phyloP scores from a whole-genome alignment of 495 filamentous ascomycete genomes.

The Daldinia concentrica region DNA sequence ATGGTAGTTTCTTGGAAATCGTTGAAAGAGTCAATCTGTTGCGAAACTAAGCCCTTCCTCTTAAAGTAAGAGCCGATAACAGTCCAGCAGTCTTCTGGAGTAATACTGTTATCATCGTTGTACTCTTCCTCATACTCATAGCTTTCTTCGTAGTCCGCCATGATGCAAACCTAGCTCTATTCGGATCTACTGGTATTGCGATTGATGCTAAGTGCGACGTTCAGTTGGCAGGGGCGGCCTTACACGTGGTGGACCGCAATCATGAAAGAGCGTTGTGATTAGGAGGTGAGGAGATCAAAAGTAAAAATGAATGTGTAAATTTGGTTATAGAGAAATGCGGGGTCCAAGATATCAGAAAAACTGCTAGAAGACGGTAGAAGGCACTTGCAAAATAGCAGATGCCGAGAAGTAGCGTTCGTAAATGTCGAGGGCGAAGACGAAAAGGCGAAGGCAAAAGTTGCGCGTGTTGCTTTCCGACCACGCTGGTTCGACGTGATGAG shows the following conservation, averaged over 20 bases:
- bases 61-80: constrained; percentile 98
- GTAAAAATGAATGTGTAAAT: neutral
- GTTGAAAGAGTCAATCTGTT: constrained; percentile 98
- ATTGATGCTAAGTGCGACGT: neutral
- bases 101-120: constrained; percentile 75
- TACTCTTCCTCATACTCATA: constrained; percentile 57
- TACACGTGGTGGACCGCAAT: constrained; percentile 7
- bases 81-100: constrained; percentile 95
- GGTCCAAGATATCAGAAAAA: neutral
- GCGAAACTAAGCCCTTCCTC: constrained; percentile 91
- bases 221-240: neutral
- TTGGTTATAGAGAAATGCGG: neutral
- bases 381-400: neutral
- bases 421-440: neutral
- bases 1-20: constrained; percentile 93
- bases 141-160: constrained; percentile 46
- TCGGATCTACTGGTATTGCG: neutral
- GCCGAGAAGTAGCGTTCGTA: neutral
- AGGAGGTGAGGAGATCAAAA: neutral
- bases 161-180: constrained; percentile 14
- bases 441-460: constrained; percentile 6
- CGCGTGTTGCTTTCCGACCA: constrained; percentile 7
- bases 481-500: constrained; percentile 1
- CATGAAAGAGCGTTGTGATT: constrained; percentile 13
- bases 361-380: neutral